Conservation (phyloP, 2,329 filamentous ascomycete genomes). For the Lecanoromycetidae sp. region DNA sequence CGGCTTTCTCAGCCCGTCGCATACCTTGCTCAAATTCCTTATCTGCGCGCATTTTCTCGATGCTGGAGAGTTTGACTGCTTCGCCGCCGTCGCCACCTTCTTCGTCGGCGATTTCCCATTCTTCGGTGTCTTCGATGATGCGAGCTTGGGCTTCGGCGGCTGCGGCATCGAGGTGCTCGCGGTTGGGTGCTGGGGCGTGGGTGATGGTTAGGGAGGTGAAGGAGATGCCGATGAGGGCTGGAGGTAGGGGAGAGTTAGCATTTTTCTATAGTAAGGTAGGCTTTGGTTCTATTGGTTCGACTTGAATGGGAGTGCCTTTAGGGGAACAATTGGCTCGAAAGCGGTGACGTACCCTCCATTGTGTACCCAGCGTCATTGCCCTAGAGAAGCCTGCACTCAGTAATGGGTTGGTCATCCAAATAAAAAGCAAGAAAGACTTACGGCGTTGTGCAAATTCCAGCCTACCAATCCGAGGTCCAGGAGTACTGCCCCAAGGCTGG, state of each 20-base stretch:
- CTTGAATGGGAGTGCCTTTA: no score
- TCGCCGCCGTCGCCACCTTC: constrained; percentile 18
- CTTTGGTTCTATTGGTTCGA: no score
- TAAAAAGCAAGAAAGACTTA: constrained; percentile 18
- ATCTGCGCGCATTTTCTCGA: neutral
- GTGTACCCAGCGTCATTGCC: constrained; percentile 79
- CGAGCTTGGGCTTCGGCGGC: constrained; percentile 12
- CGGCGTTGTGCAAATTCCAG: constrained; percentile 68
- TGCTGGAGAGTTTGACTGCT: constrained; percentile 3
- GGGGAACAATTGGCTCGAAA: no score
- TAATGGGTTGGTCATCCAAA: neutral
- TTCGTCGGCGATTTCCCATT: constrained; percentile 26
- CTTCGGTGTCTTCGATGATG: constrained; percentile 25
- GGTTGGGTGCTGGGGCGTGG: neutral
- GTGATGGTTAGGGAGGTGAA: constrained; percentile 23
- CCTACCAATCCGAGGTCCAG: constrained; percentile 49
- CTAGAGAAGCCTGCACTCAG: no score
- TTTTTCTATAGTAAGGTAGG: no score
- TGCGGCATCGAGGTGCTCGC: neutral
- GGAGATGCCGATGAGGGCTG: constrained; percentile 54
- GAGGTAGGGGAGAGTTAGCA: no score
- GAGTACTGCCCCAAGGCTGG: constrained; percentile 51
- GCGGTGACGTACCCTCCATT: no score
- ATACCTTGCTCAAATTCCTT: constrained; percentile 4
- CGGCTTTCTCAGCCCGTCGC: constrained; percentile 10